Conservation (phyloP, 164 flowering plant species). For the Kalanchoe fedtschenkoi region DNA sequence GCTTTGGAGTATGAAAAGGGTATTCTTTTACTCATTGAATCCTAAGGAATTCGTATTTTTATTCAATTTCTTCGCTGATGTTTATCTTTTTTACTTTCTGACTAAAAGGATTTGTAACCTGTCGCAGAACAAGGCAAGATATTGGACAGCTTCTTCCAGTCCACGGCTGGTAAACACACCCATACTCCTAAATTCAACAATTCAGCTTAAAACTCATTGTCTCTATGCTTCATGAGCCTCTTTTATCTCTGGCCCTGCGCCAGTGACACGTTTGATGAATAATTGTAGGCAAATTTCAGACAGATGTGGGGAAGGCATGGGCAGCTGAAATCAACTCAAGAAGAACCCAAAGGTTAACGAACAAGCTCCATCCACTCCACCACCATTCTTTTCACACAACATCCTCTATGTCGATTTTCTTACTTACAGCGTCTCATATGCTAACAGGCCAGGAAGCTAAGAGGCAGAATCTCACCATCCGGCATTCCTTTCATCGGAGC, state of each 20-base stretch:
- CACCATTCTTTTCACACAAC: not conserved
- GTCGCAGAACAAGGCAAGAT: slow-evolving; percentile 76
- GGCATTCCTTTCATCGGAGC: too few species aligned
- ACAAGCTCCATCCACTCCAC: not conserved
- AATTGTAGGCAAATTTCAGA: slow-evolving; percentile 77
- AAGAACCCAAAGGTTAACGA: slow-evolving; percentile 42
- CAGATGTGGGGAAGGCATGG: slow-evolving; percentile 87
- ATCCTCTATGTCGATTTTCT: not conserved
- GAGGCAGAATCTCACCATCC: too few species aligned
- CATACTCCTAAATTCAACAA: not conserved
- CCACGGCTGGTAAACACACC: slow-evolving; percentile 64
- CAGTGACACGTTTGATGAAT: too few species aligned
- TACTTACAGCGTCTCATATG: not conserved
- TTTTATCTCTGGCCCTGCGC: too few species aligned
- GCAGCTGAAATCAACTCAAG: slow-evolving; percentile 78
- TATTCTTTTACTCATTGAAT: slow-evolving; percentile 14
- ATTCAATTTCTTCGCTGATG: not conserved
- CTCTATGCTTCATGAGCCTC: too few species aligned
- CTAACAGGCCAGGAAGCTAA: too few species aligned
- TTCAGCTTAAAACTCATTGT: not conserved
- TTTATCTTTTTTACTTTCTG: not conserved
- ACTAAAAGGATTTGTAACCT: slow-evolving; percentile 7
- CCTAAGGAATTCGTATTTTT: not conserved
- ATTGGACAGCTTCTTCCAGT: slow-evolving; percentile 79
- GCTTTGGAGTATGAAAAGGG: slow-evolving; percentile 91